Evolutionary conservation across 805 yeast genomes (phyloP).

Genomic region (Grigorovia transvaalensis): DNA sequence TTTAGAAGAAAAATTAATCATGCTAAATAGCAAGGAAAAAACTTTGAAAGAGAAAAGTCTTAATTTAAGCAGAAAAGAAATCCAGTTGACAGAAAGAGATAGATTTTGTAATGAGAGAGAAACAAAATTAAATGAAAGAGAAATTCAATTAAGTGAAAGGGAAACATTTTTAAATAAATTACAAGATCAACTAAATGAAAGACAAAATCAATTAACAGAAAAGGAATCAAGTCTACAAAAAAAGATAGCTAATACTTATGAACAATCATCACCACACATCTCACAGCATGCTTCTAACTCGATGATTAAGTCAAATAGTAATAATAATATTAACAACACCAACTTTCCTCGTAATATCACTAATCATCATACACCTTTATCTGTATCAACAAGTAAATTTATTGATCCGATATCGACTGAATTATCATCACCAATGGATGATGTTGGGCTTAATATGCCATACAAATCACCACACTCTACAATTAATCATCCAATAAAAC

Average conservation of each 20-base stretch:
- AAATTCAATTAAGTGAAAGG: not conserved
- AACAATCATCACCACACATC: not conserved
- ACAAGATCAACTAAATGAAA: slow-evolving; percentile 24
- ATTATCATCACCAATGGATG: slow-evolving; percentile 6
- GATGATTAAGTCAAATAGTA: not conserved
- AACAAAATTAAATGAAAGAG: not conserved
- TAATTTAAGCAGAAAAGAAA: slow-evolving; percentile 9
- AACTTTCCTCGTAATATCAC: not conserved
- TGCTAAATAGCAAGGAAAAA: slow-evolving; percentile 17
- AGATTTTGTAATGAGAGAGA: not conserved
- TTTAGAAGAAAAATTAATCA: slow-evolving; percentile 3
- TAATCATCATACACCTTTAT: slow-evolving; percentile 1
- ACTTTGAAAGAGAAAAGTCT: slow-evolving; percentile 25
- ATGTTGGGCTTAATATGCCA: slow-evolving; percentile 1
- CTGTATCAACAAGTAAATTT: slow-evolving; percentile 8
- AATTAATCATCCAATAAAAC: slow-evolving; percentile 12
- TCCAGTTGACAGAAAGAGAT: not conserved
- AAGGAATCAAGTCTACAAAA: not conserved
- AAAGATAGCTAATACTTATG: slow-evolving; percentile 1
- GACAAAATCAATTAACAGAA: slow-evolving; percentile 16
- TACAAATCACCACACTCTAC: not conserved
- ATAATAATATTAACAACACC: not conserved
- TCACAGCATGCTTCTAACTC: slow-evolving; percentile 3
- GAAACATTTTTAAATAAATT: slow-evolving; percentile 9
- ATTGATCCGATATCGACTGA: slow-evolving; percentile 15